Conservation (phyloP, 495 filamentous ascomycete genomes). For the Aspergillus bertholletiae region DNA sequence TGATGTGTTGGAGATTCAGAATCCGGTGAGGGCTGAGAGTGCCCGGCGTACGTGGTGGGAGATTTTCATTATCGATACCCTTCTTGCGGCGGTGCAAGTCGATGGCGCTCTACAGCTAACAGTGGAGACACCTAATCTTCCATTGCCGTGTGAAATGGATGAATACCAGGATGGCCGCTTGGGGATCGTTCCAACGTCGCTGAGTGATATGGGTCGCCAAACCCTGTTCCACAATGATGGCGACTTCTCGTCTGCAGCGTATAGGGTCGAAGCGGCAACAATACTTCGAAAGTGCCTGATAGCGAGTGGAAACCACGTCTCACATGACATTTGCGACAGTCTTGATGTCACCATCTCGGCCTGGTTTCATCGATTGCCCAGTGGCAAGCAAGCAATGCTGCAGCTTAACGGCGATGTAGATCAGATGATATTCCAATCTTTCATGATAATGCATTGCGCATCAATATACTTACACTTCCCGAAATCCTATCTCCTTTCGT, state of each 20-base stretch:
- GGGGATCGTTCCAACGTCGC: neutral
- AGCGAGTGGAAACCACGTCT: neutral
- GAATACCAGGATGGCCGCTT: neutral
- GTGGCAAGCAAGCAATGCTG: neutral
- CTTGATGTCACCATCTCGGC: slow-evolving; percentile 3
- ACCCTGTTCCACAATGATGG: neutral
- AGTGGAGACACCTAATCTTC: neutral
- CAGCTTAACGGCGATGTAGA: neutral
- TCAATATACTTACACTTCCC: slow-evolving; percentile 8
- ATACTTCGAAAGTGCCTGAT: slow-evolving; percentile 1
- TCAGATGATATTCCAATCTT: slow-evolving; percentile 2
- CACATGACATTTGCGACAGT: neutral
- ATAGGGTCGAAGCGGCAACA: neutral
- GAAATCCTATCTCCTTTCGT: slow-evolving; percentile 1
- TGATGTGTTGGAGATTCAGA: neutral
- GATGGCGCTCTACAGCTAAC: neutral
- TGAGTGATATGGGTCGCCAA: slow-evolving; percentile 1
- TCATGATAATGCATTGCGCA: slow-evolving; percentile 10
- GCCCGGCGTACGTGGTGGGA: slow-evolving; percentile 10
- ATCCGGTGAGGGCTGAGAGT: neutral
- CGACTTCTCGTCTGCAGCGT: slow-evolving; percentile 1
- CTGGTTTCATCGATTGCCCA: slow-evolving; percentile 5
- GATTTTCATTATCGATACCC: slow-evolving; percentile 2
- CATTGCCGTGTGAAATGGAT: neutral
- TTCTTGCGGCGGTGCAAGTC: slow-evolving; percentile 2